Evolutionary conservation across 108 stramenopile species (phyloP), one percentile per base, ranked within the genome.

Genomic region (Skeletonema potamos): DNA sequence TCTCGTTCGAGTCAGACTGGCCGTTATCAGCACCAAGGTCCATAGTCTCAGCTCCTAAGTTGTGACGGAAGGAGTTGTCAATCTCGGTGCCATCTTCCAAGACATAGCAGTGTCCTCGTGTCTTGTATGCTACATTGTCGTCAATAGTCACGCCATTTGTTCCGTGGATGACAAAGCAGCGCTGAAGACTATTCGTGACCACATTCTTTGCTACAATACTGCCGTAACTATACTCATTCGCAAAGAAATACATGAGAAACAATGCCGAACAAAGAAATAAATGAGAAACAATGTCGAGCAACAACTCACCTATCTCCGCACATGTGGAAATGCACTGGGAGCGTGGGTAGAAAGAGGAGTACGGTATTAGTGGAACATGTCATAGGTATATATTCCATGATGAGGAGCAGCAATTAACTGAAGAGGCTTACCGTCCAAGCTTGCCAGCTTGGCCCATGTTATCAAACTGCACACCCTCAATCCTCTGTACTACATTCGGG

Each of bases 101-200:
- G 0, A 77, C 60, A 60, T 54, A 83, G 29, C 77, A 83, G 54
- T 83, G 75, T 3, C 82, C 82, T 11, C 24, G 43, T 6, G 46
- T 74, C 28, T 70, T 61, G 44, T 63, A 83, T 27, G 82, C 82
- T 13, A 83, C 67, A 41, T 83, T 83, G 17, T 62, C 67, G 32
- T 69, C 62, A 27, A 83, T 59, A 4, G 30, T n/a, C 8, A 69
- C 36, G 26, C 66, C 59, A 41, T 83, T 46, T 15, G 67, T 83
- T 8, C 59, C 77, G 28, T 83, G 77, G 15, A 83, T 22, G 34
- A 83, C 82, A 66, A 83, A 54, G 44, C 82, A 73, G 12, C 82
- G 67, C 33, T 72, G 72, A 17, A 58, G 70, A 10, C 77, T 79
- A 15, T 79, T 34, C 17, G 77, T 77, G 51, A 83, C 63, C 1